A percentile compares a stretch with the other conserved stretches of the same genome.
These are phyloP conservation scores for Gamsiella multidivaricata DNA, from an alignment of 192 early-diverging fungal species.

Conservation along the genomic window DNA sequence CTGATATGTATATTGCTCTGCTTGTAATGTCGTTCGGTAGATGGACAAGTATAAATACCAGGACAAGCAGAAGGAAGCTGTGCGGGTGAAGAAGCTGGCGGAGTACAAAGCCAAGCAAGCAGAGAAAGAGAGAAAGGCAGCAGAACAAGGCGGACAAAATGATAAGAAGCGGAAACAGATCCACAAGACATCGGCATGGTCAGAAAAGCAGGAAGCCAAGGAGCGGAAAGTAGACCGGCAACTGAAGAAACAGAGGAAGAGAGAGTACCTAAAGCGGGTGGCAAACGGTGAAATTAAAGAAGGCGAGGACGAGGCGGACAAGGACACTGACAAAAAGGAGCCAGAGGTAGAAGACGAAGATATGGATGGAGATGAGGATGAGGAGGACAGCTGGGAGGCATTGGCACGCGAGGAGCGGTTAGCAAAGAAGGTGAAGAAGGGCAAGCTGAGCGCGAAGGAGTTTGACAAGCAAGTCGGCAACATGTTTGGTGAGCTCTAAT, in stretches of 20 bases:
- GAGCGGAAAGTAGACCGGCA: conserved; percentile 72
- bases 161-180: conserved; percentile 48
- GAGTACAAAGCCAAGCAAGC: conserved; percentile 53
- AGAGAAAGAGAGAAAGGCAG: conserved; percentile 41
- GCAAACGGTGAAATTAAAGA: conserved; percentile 47
- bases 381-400: conserved; percentile 72
- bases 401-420: conserved; percentile 66
- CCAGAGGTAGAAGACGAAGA: conserved; percentile 12
- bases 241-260: conserved; percentile 73
- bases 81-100: conserved; percentile 66
- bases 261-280: conserved; percentile 59
- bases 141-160: conserved; percentile 45
- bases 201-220: conserved; percentile 74
- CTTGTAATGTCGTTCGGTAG: too few relatives aligned
- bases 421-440: conserved; percentile 70
- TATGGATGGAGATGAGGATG: conserved; percentile 47
- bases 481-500: conserved; percentile 46
- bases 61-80: conserved; percentile 77
- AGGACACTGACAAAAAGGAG: conserved; percentile 17
- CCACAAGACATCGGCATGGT: conserved; percentile 68
- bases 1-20: too few relatives aligned
- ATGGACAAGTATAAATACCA: conserved; percentile 73
- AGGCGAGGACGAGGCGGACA: conserved; percentile 27
- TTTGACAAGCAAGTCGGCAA: conserved; percentile 60
- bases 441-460: conserved; percentile 55